Conservation (phyloP, 1,139 yeast genomes). For the Zhuliangozyma blackwelliae region DNA sequence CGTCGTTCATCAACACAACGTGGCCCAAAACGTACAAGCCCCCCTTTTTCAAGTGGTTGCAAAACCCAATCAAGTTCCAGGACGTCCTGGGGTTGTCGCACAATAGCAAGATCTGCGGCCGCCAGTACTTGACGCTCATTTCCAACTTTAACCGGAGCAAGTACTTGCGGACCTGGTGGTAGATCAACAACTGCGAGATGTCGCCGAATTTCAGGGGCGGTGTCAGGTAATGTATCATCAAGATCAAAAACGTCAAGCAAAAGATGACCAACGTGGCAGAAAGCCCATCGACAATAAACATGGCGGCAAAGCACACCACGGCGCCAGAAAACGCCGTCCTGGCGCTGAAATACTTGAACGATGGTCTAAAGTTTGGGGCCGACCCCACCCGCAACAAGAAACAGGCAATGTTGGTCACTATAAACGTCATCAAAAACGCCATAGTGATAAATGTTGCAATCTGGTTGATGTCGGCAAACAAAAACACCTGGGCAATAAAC, state of each 20-base stretch:
- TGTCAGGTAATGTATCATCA: constrained; percentile 80
- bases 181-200: constrained; percentile 87
- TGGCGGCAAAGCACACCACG: constrained; percentile 65
- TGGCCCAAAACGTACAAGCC: constrained; percentile 91
- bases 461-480: constrained; percentile 86
- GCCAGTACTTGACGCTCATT: constrained; percentile 90
- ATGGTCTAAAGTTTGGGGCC: constrained; percentile 95
- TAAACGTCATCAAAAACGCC: constrained; percentile 95
- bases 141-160: constrained; percentile 76
- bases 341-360: constrained; percentile 80
- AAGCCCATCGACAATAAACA: constrained; percentile 91
- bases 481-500: constrained; percentile 73
- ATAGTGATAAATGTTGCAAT: constrained; percentile 93
- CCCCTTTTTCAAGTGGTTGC: constrained; percentile 92
- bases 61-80: constrained; percentile 90
- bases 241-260: constrained; percentile 59
- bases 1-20: constrained; percentile 64
- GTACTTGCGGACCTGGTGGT: constrained; percentile 93
- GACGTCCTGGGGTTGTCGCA: constrained; percentile 89
- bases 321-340: constrained; percentile 80
- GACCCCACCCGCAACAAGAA: constrained; percentile 80
- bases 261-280: constrained; percentile 77
- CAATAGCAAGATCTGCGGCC: constrained; percentile 84
- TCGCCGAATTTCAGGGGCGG: constrained; percentile 98
- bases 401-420: constrained; percentile 90